Evolutionary conservation across 73 alveolate species (phyloP).

Genomic region (Blepharisma stoltei): DNA sequence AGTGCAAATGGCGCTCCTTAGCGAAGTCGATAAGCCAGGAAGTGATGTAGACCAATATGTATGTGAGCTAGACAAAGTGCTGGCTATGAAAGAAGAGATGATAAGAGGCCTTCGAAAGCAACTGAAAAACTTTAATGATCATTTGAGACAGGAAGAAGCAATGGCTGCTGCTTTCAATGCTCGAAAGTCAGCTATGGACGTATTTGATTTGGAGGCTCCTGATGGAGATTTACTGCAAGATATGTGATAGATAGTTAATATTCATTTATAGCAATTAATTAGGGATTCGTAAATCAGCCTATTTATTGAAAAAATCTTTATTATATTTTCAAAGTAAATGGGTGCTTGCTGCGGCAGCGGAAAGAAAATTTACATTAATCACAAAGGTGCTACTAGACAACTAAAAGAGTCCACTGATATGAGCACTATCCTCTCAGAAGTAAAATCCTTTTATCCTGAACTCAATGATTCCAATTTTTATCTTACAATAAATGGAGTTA

Average conservation of each 20-base stretch:
- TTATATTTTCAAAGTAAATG: no score
- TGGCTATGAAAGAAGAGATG: constrained; percentile 72
- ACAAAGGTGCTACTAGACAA: no score
- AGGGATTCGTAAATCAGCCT: no score
- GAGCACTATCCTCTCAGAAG: no score
- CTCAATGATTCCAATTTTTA: no score
- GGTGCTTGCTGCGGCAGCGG: no score
- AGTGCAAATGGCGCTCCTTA: constrained; percentile 89
- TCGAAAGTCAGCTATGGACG: constrained; percentile 26
- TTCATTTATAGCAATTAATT: no score
- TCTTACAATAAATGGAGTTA: no score
- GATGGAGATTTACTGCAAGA: constrained; percentile 22
- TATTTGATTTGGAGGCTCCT: constrained; percentile 21
- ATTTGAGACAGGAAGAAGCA: constrained; percentile 32
- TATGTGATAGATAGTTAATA: not conserved
- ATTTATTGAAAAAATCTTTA: no score
- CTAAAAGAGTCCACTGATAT: no score
- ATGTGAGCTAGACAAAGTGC: constrained; percentile 81
- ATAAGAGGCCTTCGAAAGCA: constrained; percentile 48
- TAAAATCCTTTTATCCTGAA: no score
- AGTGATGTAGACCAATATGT: constrained; percentile 97
- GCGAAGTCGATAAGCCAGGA: constrained; percentile 99
- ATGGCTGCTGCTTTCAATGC: not conserved
- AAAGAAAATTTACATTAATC: no score
- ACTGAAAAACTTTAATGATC: constrained; percentile 2